Conservation (phyloP, 305 asterid species). For the Fraxinus paxiana region DNA sequence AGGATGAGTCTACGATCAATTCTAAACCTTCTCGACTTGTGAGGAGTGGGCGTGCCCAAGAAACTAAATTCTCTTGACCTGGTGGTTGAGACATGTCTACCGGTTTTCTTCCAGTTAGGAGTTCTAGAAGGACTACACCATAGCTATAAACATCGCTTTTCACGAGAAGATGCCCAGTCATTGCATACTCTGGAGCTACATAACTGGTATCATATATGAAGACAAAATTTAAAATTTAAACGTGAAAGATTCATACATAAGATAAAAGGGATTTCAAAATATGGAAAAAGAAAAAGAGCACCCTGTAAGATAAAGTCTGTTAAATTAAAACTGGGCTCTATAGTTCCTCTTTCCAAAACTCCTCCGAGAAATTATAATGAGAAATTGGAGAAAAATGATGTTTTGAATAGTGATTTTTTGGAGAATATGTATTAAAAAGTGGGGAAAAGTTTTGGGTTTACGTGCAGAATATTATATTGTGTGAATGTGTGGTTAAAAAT, state of each 20-base stretch:
- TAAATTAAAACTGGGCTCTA: background rate
- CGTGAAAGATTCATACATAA: background rate
- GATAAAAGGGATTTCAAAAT: background rate
- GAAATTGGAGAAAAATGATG: background rate
- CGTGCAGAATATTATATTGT: background rate
- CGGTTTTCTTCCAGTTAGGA: conserved; percentile 84
- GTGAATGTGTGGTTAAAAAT: background rate
- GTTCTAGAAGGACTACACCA: conserved; percentile 98
- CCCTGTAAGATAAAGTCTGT: background rate
- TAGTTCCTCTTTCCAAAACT: background rate
- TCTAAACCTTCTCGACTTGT: conserved; percentile 56
- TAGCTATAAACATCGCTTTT: conserved; percentile 95
- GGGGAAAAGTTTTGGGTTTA: background rate
- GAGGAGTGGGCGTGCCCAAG: conserved; percentile 88
- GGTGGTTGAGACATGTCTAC: conserved; percentile 95
- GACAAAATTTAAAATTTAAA: conserved; percentile 13
- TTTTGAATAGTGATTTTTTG: background rate
- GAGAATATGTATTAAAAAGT: background rate
- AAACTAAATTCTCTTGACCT: conserved; percentile 82
- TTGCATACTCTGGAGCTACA: conserved; percentile 97
- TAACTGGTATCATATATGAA: conserved; percentile 43
- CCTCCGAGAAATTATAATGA: background rate
- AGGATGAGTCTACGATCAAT: conserved; percentile 51
- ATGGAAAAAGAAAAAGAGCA: background rate
- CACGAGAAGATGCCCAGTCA: conserved; percentile 97